phyloP scores from a whole-genome alignment of 2,329 filamentous ascomycete species.

The Paecilomyces niveus region DNA sequence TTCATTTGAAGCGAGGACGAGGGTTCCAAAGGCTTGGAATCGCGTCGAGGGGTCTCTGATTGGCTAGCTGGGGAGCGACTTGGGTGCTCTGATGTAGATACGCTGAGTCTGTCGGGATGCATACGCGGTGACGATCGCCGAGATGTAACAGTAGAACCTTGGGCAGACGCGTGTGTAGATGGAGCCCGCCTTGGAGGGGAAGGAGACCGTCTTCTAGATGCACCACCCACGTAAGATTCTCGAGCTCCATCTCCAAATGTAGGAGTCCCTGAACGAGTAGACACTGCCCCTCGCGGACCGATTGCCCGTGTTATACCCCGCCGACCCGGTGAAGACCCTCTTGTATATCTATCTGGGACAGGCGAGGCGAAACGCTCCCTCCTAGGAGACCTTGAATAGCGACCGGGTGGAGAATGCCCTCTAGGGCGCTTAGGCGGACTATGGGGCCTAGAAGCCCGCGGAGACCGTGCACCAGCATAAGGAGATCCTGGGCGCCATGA shows the following conservation, averaged over 20 bases:
- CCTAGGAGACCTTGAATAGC: conserved; percentile 24
- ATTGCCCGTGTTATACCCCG: conserved; percentile 20
- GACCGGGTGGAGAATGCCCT: conserved; percentile 28
- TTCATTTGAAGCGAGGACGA: conserved; percentile 8
- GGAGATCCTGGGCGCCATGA: conserved; percentile 36
- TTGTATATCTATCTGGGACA: conserved; percentile 19
- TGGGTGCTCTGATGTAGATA: conserved; percentile 21
- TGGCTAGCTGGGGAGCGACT: conserved; percentile 19
- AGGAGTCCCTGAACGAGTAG: conserved; percentile 48
- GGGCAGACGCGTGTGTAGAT: conserved; percentile 45
- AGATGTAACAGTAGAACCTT: conserved; percentile 51
- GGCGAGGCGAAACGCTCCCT: conserved; percentile 26
- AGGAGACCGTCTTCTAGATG: conserved; percentile 48
- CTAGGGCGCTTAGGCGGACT: conserved; percentile 27
- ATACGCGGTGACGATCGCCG: conserved; percentile 55
- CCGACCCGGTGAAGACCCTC: conserved; percentile 40
- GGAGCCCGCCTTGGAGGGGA: conserved; percentile 37
- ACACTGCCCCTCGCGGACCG: conserved; percentile 29
- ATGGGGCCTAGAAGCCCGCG: conserved; percentile 23
- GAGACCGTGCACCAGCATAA: conserved; percentile 22
- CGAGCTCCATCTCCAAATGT: conserved; percentile 44
- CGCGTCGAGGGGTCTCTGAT: conserved; percentile 14
- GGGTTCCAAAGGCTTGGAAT: conserved; percentile 11
- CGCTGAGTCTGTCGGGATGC: conserved; percentile 46
- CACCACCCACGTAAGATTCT: conserved; percentile 42